Evolutionary conservation across 441 rosid species (phyloP).

Genomic region (Pelargonium australe): DNA sequence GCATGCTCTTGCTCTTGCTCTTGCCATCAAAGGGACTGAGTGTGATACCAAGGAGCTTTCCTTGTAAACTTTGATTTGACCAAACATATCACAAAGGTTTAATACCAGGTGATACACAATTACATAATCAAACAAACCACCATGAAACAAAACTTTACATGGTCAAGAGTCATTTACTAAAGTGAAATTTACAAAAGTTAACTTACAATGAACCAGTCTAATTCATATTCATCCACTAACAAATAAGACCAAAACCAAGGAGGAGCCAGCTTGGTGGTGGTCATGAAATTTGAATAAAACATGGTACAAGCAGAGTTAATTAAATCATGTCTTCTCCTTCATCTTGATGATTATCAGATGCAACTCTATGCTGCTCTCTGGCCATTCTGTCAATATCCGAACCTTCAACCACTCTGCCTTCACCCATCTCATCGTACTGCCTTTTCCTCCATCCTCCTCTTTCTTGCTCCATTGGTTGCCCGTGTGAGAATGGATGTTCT

Average conservation of each 20-base stretch:
- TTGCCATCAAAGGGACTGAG: conserved; percentile 8
- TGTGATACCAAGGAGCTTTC: background rate
- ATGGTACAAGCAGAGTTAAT: conserved; percentile 18
- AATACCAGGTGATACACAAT: too few relatives aligned
- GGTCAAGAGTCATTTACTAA: background rate
- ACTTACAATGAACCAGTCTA: conserved; percentile 20
- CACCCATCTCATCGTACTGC: conserved; percentile 29
- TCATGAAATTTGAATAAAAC: conserved; percentile 12
- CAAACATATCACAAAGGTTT: too few relatives aligned
- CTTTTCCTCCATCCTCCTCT: conserved; percentile 33
- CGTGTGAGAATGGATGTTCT: conserved; percentile 33
- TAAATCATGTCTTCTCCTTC: conserved; percentile 8
- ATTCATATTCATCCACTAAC: conserved; percentile 6
- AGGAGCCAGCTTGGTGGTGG: conserved; percentile 14
- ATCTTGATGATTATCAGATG: conserved; percentile 13
- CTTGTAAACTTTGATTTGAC: background rate
- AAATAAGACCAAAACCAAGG: background rate
- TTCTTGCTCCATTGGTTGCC: conserved; percentile 29
- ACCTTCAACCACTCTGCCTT: conserved; percentile 29
- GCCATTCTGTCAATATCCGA: conserved; percentile 28
- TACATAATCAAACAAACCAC: background rate
- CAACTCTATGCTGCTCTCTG: conserved; percentile 20
- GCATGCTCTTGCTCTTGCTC: background rate
- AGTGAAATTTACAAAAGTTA: conserved; percentile 23
- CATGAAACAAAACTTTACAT: conserved; percentile 11